Base-by-base conservation (phyloP, 768 basidiomycete species). In the Galerina marginata region DNA sequence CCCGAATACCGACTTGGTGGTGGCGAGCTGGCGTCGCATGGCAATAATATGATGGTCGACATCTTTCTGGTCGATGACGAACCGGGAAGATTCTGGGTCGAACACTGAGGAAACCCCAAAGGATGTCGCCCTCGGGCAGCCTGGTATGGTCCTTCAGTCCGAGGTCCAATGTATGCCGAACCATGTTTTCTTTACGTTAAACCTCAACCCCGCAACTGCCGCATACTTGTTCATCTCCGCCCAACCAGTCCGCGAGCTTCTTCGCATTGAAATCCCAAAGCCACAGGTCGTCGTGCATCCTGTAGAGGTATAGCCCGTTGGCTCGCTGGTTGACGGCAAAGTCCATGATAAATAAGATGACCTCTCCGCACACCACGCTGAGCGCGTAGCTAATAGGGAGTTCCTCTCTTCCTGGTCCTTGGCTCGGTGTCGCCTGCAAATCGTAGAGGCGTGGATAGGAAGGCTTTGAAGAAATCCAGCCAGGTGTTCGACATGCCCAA, bases 211-310 rank as follows among this genome's bases (percentile, higher is more conserved):
- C 9, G 74, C 75, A 26, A 82, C 67, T 6, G 68, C 54, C 1
- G 78, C 78, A 49, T 75, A 83, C 20, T 60, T 60, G 16, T 77
- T 74, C 76, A 82, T 79, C 67, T 77, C 78, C 39, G 60, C 65
- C 80, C 80, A 83, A 0, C 73, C 80, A 1, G n/a, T 65, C 53
- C 5, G 70, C 76, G 26, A 77, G 76, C 55, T 74, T 75, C 23
- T 60, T 49, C 10, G 72, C 56, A 11, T 76, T 65, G 0, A 72
- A 60, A 45, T 77, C 72, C 76, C 75, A 80, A 15, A 81, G 59
- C 79, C 80, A 82, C 10, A 82, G 65, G 57, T 83, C 80, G 50
- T 83, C 80, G 61, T 82, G 79, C 67, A 81, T 77, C 49, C 79
- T 72, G 55, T 81, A 77, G 14, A 83, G 71, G 64, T 73, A 77